Evolutionary conservation across 441 rosid species (phyloP), one percentile per base, ranked within the genome.

Genomic region (Isatis lusitanica): DNA sequence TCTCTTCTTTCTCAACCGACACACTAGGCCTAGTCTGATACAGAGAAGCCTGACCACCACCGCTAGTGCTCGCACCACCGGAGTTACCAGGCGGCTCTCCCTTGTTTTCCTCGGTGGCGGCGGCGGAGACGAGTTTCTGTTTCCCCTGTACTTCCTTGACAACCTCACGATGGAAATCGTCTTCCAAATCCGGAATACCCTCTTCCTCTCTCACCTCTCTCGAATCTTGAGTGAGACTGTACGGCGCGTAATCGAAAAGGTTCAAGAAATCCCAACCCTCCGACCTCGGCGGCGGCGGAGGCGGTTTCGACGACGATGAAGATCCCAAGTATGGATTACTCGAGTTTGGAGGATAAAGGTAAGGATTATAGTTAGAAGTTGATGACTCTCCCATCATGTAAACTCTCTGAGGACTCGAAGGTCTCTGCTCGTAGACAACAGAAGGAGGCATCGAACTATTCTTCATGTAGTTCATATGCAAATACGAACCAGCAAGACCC

Each of bases 101-200:
- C 52, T 38, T 50, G 4, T 18, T 48, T 1, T 69, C 66, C 35
- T 53, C 53, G 7, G 57, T 5, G 58, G 35, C 53, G 7, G 57
- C 3, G 58, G 35, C 4, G 3, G 9, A 86, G 16, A 70, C 87
- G 58, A 80, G 75, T 72, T 83, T 85, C 77, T 81, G 81, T 47
- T 71, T 79, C 51, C 85, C 96, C 6, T 85, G 83, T 13, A 94
- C 93, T 80, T 90, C 80, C 81, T 92, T 92, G n/a, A 90, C 90
- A 28, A 87, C 90, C 81, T 92, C 97, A 31, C 71, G 82, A 28
- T 80, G 89, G 30, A 63, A 82, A 60, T 82, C 82, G 2, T 92
- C 93, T 74, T 94, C 98, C 85, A 94, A 86, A 79, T 94, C 97
- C 70, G 97, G 98, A 59, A 94, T 86, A 26, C 90, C 96, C 56